Evolutionary conservation across 768 basidiomycete species (phyloP).

Genomic region (Cyathus striatus): DNA sequence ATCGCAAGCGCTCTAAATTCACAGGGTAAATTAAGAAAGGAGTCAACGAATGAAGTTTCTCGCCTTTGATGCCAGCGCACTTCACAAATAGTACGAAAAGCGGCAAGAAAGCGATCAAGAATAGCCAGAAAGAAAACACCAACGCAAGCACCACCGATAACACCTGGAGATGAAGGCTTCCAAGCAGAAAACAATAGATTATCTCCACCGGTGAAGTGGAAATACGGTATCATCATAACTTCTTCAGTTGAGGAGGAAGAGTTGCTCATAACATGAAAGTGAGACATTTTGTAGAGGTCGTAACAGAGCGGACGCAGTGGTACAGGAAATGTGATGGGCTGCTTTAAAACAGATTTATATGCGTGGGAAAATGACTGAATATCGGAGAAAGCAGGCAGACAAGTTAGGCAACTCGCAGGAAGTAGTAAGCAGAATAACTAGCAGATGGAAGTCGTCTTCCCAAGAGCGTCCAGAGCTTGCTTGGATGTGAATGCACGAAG

Average conservation of each 20-base stretch:
- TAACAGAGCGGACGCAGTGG: background rate
- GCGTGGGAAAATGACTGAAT: too few species aligned
- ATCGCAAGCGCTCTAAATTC: background rate
- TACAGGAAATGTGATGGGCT: background rate
- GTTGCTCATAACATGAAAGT: conserved; percentile 3
- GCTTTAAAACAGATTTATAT: too few species aligned
- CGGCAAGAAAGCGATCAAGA: conserved; percentile 65
- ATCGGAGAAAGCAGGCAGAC: too few species aligned
- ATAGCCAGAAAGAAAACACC: conserved; percentile 63
- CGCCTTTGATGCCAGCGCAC: conserved; percentile 58
- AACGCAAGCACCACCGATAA: conserved; percentile 72
- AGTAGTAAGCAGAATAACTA: background rate
- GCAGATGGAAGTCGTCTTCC: background rate
- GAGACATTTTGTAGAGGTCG: conserved; percentile 7
- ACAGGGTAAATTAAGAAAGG: background rate
- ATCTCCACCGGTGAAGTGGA: conserved; percentile 67
- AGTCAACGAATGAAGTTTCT: conserved; percentile 4
- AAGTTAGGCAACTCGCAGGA: background rate
- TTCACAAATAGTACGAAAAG: conserved; percentile 48
- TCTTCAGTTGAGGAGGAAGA: conserved; percentile 12
- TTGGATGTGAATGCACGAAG: too few species aligned
- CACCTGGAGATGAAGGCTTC: conserved; percentile 63
- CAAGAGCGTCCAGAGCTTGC: too few species aligned
- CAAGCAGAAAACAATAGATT: conserved; percentile 63
- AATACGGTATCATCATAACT: conserved; percentile 56